phyloP scores from a whole-genome alignment of 441 rosid genomes.

The Eruca vesicaria region DNA sequence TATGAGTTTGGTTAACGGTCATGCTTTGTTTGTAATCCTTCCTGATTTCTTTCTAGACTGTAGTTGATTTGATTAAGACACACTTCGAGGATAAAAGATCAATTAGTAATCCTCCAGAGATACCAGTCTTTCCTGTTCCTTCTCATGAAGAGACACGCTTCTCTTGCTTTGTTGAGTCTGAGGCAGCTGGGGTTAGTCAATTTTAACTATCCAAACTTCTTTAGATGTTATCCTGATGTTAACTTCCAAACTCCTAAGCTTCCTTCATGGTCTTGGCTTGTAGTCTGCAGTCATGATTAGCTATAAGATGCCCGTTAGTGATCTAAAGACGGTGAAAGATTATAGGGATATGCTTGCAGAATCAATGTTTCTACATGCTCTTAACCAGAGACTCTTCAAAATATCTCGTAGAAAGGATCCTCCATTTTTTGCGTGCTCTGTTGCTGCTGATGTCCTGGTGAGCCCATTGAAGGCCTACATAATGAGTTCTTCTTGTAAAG shows the following conservation, averaged over 20 bases:
- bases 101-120: constrained; percentile 44
- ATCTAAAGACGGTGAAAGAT: constrained; percentile 82
- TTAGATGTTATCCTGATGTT: not conserved
- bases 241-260: constrained; percentile 19
- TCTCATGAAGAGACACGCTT: constrained; percentile 75
- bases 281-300: constrained; percentile 94
- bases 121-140: constrained; percentile 74
- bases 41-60: constrained; percentile 49
- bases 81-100: constrained; percentile 67
- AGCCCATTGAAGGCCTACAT: constrained; percentile 81
- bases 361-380: constrained; percentile 86
- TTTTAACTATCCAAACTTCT: constrained; percentile 13
- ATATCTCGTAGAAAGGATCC: constrained; percentile 81
- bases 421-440: constrained; percentile 90
- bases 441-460: constrained; percentile 82
- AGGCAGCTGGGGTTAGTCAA: constrained; percentile 86
- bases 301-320: constrained; percentile 79
- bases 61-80: constrained; percentile 76
- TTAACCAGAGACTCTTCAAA: constrained; percentile 92
- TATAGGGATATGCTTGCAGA: constrained; percentile 81
- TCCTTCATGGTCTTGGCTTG: constrained; percentile 31
- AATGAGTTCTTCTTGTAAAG: constrained; percentile 86
- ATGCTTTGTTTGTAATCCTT: constrained; percentile 16
- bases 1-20: not conserved
- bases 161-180: constrained; percentile 87